These are phyloP conservation scores for Xylaria sp. DNA, from an alignment of 2,329 filamentous ascomycete genomes.

Conservation along the genomic window DNA sequence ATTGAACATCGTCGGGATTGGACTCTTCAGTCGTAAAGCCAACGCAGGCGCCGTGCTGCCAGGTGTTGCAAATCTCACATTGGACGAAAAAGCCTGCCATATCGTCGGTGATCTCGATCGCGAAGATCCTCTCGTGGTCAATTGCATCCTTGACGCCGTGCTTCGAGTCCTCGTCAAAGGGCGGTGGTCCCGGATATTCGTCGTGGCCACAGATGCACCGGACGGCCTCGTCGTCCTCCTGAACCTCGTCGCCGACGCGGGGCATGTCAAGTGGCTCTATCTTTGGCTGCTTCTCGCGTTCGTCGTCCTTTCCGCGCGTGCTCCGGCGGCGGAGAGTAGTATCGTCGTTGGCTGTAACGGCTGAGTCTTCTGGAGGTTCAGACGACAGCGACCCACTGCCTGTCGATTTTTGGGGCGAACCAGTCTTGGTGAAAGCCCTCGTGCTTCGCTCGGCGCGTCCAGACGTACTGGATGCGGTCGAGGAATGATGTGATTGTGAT, in stretches of 20 bases:
- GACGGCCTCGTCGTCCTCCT: conserved; percentile 91
- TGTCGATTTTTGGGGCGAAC: conserved; percentile 74
- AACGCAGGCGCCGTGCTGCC: conserved; percentile 97
- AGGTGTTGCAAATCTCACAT: conserved; percentile 96
- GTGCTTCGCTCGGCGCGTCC: conserved; percentile 75
- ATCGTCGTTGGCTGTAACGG: conserved; percentile 57
- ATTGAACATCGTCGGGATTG: conserved; percentile 79
- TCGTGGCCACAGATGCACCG: conserved; percentile 93
- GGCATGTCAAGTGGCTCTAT: conserved; percentile 53
- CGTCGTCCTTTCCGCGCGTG: conserved; percentile 73
- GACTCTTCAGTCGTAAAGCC: conserved; percentile 93
- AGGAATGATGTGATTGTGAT: conserved; percentile 75
- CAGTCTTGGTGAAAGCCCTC: conserved; percentile 71
- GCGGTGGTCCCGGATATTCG: conserved; percentile 86
- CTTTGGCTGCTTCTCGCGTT: conserved; percentile 49
- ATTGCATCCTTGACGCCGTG: conserved; percentile 58
- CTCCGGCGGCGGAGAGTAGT: conserved; percentile 73
- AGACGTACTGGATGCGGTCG: conserved; percentile 76
- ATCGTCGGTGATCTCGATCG: conserved; percentile 74
- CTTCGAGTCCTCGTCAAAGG: conserved; percentile 59
- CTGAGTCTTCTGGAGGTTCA: conserved; percentile 65
- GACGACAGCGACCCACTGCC: conserved; percentile 74
- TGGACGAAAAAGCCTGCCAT: conserved; percentile 95
- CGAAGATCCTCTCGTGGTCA: conserved; percentile 59
- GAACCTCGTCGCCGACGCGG: conserved; percentile 65